Evolutionary conservation across 768 basidiomycete species (phyloP).

Genomic region (Auricularia heimuer): DNA sequence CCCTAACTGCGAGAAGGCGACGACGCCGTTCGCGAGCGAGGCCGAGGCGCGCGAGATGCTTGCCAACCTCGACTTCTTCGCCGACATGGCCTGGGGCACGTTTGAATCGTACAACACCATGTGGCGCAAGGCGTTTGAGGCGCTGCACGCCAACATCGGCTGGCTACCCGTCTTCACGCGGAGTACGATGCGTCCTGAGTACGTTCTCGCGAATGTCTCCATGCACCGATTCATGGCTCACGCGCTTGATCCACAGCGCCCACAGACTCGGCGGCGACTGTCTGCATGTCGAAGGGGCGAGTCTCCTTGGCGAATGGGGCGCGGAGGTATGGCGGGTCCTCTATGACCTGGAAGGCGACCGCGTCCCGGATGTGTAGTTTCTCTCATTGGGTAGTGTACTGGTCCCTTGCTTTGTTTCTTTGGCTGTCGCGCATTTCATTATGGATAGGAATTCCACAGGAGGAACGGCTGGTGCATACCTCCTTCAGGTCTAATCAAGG

Average conservation of each 20-base stretch:
- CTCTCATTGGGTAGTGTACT: too few relatives aligned
- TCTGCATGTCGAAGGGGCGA: background rate
- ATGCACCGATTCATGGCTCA: too few relatives aligned
- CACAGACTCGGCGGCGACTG: slow-evolving; percentile 1
- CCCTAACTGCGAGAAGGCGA: background rate
- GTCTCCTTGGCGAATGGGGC: background rate
- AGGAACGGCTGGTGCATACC: too few relatives aligned
- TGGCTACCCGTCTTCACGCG: background rate
- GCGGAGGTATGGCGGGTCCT: background rate
- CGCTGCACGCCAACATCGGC: background rate
- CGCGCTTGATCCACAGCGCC: background rate
- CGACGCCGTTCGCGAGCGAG: background rate
- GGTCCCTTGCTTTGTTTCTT: too few relatives aligned
- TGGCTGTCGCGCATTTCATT: too few relatives aligned
- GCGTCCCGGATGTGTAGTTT: background rate
- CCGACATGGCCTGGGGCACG: slow-evolving; percentile 1
- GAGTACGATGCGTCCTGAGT: background rate
- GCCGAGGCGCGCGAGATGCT: background rate
- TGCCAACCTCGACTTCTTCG: background rate
- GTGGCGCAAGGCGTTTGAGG: background rate
- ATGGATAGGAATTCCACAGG: too few relatives aligned
- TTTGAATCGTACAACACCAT: background rate
- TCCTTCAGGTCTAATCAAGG: too few relatives aligned
- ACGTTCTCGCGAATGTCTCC: background rate
- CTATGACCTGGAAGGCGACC: background rate